Conservation (phyloP, 768 basidiomycete species). For the Termitomyces sp. region DNA sequence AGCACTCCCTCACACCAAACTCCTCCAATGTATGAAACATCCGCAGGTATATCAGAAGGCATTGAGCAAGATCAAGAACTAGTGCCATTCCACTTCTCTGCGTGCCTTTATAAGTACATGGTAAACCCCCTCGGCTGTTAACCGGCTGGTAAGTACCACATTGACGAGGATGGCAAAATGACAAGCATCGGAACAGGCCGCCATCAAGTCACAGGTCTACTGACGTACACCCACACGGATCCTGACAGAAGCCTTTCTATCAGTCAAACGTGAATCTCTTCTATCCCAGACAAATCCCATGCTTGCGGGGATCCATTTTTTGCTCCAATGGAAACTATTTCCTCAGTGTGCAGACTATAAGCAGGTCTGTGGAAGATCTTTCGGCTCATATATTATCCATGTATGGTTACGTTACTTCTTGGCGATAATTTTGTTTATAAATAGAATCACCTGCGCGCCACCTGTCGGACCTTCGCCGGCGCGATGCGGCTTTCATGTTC, state of each 20-base stretch:
- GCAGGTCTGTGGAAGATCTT: background rate
- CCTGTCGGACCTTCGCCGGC: background rate
- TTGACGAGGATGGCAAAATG: background rate
- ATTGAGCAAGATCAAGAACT: too few species aligned
- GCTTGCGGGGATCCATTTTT: background rate
- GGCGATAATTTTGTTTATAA: background rate
- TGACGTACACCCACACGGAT: background rate
- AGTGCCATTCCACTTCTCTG: too few species aligned
- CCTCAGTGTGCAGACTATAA: background rate
- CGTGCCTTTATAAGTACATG: background rate
- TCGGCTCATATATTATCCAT: background rate
- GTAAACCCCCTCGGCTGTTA: background rate
- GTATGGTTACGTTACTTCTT: background rate
- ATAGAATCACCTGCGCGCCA: background rate
- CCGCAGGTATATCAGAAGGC: slow-evolving; percentile 22
- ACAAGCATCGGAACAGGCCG: background rate
- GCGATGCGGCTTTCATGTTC: background rate
- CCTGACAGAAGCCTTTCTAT: background rate
- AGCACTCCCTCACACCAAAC: slow-evolving; percentile 23
- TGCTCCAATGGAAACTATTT: background rate
- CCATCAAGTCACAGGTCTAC: background rate
- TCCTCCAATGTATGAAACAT: slow-evolving; percentile 25
- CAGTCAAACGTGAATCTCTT: background rate
- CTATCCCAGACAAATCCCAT: background rate
- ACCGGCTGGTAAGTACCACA: background rate